A percentile compares a stretch with the other conserved stretches of the same genome.
Evolutionary conservation across 306 rosid species (phyloP).

Genomic region (Quercus glauca): DNA sequence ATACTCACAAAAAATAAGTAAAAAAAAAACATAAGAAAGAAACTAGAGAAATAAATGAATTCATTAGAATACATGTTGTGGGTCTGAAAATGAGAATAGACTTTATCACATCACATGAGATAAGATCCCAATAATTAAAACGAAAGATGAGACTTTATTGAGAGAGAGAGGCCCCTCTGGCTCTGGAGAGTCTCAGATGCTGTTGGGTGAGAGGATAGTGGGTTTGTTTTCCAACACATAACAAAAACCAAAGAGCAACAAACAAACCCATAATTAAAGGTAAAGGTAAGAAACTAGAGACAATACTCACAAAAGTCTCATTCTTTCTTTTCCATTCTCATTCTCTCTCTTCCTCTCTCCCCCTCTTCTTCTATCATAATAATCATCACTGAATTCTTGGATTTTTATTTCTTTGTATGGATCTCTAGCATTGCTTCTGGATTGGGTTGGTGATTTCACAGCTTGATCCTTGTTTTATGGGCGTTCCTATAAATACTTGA

Average conservation of each 20-base stretch:
- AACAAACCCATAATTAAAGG: slow-evolving; percentile 48
- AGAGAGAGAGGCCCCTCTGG: slow-evolving; percentile 9
- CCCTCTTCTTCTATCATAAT: neutral
- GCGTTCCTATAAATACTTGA: slow-evolving; percentile 34
- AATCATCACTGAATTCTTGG: slow-evolving; percentile 31
- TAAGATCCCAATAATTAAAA: slow-evolving; percentile 15
- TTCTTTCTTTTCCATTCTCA: slow-evolving; percentile 8
- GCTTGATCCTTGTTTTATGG: slow-evolving; percentile 42
- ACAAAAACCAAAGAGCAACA: neutral
- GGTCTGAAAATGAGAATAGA: neutral
- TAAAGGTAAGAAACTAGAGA: slow-evolving; percentile 13
- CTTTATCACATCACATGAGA: neutral
- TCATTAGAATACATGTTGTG: neutral
- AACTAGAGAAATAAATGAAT: neutral
- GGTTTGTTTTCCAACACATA: slow-evolving; percentile 20
- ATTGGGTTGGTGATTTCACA: slow-evolving; percentile 25
- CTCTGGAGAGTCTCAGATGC: neutral
- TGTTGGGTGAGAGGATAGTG: slow-evolving; percentile 18
- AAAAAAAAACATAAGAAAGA: neutral
- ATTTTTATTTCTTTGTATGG: slow-evolving; percentile 30
- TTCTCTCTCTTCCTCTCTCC: slow-evolving; percentile 1
- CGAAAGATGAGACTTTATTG: slow-evolving; percentile 9
- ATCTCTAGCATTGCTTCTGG: slow-evolving; percentile 30
- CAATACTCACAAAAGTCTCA: neutral
- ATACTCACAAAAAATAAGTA: too few species aligned